phyloP scores from a whole-genome alignment of 768 basidiomycete genomes.

The Psilocybe cubensis region DNA sequence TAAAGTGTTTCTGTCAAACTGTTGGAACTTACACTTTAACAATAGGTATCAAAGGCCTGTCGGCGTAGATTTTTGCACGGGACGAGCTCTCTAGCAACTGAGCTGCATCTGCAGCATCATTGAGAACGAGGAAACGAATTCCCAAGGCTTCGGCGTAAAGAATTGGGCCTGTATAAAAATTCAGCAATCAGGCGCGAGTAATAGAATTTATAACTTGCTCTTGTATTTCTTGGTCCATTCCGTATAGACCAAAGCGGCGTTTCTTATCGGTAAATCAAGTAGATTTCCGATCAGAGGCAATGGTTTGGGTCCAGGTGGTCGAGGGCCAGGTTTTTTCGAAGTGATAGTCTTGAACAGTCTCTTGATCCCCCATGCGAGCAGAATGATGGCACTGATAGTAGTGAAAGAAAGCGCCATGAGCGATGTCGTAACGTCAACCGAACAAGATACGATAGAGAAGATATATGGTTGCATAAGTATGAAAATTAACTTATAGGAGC shows the following conservation, averaged over 20 bases:
- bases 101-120: slow-evolving; percentile 23
- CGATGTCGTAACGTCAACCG: no score
- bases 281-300: slow-evolving; percentile 27
- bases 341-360: no score
- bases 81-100: slow-evolving; percentile 38
- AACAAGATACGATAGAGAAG: no score
- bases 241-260: slow-evolving; percentile 3
- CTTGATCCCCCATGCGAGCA: no score
- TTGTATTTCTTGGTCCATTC: slow-evolving; percentile 19
- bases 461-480: no score
- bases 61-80: slow-evolving; percentile 49
- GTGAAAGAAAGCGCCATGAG: no score
- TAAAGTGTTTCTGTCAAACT: not conserved
- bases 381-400: no score
- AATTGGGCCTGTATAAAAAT: slow-evolving; percentile 19
- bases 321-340: no score
- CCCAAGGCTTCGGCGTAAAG: slow-evolving; percentile 26
- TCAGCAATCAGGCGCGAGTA: not conserved
- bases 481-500: no score
- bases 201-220: slow-evolving; percentile 1
- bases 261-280: slow-evolving; percentile 11
- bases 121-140: slow-evolving; percentile 29
- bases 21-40: slow-evolving; percentile 13
- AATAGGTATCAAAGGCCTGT: slow-evolving; percentile 35
- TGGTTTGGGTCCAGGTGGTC: slow-evolving; percentile 26